These are phyloP conservation scores for Vigna reflexopilosa DNA, from an alignment of 306 rosid genomes.

Conservation along the genomic window DNA sequence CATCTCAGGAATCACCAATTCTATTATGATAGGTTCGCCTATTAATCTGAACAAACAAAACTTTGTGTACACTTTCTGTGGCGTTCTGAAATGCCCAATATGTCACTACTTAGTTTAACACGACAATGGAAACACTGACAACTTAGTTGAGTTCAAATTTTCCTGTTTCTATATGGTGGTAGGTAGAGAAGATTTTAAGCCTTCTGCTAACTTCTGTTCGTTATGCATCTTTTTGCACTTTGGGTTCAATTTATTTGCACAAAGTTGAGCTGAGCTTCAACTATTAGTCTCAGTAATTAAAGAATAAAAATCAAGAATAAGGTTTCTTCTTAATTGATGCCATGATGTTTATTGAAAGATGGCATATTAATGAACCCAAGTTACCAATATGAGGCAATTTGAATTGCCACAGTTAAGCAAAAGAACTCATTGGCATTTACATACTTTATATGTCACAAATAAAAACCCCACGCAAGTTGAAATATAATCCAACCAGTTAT, in stretches of 20 bases:
- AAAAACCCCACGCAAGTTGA: not conserved
- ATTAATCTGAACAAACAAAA: not conserved
- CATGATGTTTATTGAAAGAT: not conserved
- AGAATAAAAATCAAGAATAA: slow-evolving; percentile 4
- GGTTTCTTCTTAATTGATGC: not conserved
- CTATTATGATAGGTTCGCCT: too few species aligned
- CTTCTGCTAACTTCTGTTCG: not conserved
- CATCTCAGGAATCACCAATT: too few species aligned
- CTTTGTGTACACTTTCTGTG: not conserved
- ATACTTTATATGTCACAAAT: not conserved
- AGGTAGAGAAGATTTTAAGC: not conserved
- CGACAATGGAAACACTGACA: not conserved
- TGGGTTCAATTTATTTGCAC: slow-evolving; percentile 9
- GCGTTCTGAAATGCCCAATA: not conserved
- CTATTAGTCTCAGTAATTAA: not conserved
- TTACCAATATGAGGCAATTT: not conserved
- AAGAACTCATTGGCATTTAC: not conserved
- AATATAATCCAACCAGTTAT: slow-evolving; percentile 3
- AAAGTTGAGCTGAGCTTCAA: not conserved
- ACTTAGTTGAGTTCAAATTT: not conserved
- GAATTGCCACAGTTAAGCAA: slow-evolving; percentile 14
- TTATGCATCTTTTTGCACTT: not conserved
- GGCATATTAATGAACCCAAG: not conserved
- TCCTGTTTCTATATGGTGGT: not conserved
- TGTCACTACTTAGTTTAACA: not conserved